Base-by-base conservation (phyloP, 2,329 filamentous ascomycete species). In the Westerdykella aurantiaca region DNA sequence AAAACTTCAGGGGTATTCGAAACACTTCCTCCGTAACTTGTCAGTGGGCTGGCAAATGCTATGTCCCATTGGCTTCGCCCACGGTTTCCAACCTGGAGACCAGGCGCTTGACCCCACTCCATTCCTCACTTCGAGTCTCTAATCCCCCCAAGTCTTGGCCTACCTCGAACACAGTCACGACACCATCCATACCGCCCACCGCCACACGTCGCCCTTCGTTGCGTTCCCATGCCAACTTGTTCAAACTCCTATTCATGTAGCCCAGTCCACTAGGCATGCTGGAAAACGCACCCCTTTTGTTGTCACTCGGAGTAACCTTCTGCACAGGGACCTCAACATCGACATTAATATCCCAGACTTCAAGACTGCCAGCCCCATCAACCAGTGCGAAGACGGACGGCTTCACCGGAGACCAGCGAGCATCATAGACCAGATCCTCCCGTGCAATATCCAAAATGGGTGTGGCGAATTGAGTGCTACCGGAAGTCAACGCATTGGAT, bases 401-500 rank as follows among this genome's bases (percentile, higher is more conserved):
- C 64, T 93, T 91, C 52, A 93, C 80, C 0, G 93, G 93, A 12
- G 88, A 95, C 94, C 94, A 98, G 42, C 84, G 85, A 2, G 88
- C 90, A 64, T 96, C 91, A 70, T 98, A 98, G 41, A 98, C 90
- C 16, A 96, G 84, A 59, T 98, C 94, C 70, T 98, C 94, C 43
- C 93, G 85, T 16, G 86, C 84, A 61, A 98, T 88, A 51, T 97
- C 89, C 11, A 97, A 77, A 21, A 98, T 75, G 0, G 93, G 93
- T 2, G 78, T 69, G 23, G 91, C 82, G 1, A 69, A 63, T 49
- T 79, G 73, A 3, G 59, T 48, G 11, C 69, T 62, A 33, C 57
- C 66, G 49, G 46, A 64, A 47, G 37, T 66, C 57, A 43, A 68
- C 61, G 43, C 68, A 34, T 70, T 73, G 12, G 73, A 69, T 12